Evolutionary conservation across 345 rosid species (phyloP), one percentile per base, ranked within the genome.

Genomic region (Rhodamnia argentea): DNA sequence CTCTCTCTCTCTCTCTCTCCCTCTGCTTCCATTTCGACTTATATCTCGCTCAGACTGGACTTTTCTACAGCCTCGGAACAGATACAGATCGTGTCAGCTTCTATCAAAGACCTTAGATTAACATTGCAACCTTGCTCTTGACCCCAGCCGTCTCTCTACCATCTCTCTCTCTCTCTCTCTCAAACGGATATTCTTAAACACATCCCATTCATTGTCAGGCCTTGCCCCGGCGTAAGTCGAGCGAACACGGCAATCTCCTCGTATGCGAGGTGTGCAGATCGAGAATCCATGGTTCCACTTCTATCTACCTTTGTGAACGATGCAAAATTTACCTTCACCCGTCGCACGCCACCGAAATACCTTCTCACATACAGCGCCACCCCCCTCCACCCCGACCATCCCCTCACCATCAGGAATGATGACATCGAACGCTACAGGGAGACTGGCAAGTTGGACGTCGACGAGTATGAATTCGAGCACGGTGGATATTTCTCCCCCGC

Each of bases 251-350:
- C 51, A 23, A 27, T 12, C 13, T 57, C 70, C 52, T 57, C 50
- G 15, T n/a, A 3, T 59, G 55, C 64, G 7, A 0, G 8, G 83
- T 24, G 26, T 84, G 88, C 86, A 6, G 15, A 3, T 52, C 37
- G 22, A 10, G 47, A 0, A 82, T 24, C 82, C 42, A 52, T 13
- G 54, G 16, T 12, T 52, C 15, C 26, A 59, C 50, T 83, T 24
- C 58, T 4, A 32, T 23, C 32, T 89, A 85, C 64, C 24, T 84
- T 27, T 85, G 88, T 52, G 55, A 53, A 3, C 64, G 59, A 15
- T 88, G 87, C 53, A 29, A 59, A 27, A 26, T 88, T 53, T 85
- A 13, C 16, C 89, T 88, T 26, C 84, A 85, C 82, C 59, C 83
- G 85, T 85, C 26, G 11, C 83, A 86, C 42, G 87, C 81, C 24